Evolutionary conservation across 2,329 filamentous ascomycete species (phyloP), one percentile per base, ranked within the genome.

Genomic region (Ophiostoma sp.): DNA sequence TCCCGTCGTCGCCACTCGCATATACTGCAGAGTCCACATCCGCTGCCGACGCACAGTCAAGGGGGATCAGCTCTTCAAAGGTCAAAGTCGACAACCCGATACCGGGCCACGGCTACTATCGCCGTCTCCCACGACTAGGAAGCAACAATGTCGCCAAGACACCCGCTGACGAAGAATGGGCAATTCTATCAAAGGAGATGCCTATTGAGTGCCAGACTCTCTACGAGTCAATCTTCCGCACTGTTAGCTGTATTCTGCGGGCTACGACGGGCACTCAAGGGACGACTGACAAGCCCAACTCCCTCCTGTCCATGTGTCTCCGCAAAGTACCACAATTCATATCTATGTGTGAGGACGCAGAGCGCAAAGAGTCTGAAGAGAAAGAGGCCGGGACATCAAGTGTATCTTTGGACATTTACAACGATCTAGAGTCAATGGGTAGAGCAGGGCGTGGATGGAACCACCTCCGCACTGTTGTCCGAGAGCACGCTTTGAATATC

Each of bases 221-320:
- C n/a, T 79, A 81, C 64, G 79, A 82, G 67, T 78, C 80, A 1
- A 77, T 84, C 66, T 79, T 81, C 68, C 76, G 78, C 47, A 79
- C 80, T 2, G 69, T 84, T 14, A 80, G 83, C 63, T 75, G 79
- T 5, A 74, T 84, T 38, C 74, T 84, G 3, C 77, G 76, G 52
- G 78, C 80, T 4, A 83, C 82, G 3, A 18, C 74, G 66, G 18
- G 67, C 67, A 9, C 1, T 2, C 14, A 65, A n/a, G 47, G 70
- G 12, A 14, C 60, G 12, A 3, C 27, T 2, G 42, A 27, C 8
- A 68, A 67, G 58, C 27, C 60, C 1, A 79, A 76, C 40, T 82
- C 82, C 4, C 76, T 85, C 9, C 70, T 85, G 18, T 79, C 79
- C 27, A 81, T 83, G 78, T 83, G 82, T 68, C 76, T 85, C 5